Conservation (phyloP, 176 grass and related monocot species). For the Chrysopogon serrulatus region DNA sequence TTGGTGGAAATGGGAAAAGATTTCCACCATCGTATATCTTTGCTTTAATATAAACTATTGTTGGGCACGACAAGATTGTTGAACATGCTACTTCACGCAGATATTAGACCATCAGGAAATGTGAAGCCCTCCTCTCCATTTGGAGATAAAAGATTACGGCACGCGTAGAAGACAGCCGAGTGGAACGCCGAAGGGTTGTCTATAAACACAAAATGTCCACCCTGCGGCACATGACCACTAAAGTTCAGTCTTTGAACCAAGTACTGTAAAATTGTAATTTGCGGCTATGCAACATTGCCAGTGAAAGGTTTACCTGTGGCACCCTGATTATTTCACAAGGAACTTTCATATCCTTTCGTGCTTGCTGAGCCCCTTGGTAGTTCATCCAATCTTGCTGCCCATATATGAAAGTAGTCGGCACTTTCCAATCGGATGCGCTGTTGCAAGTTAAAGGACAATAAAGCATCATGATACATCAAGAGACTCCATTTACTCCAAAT, state of each 20-base stretch:
- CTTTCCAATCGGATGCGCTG: conserved; percentile 93
- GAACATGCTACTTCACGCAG: conserved; percentile 30
- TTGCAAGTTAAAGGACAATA: background rate
- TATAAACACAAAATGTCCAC: conserved; percentile 95
- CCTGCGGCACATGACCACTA: conserved; percentile 36
- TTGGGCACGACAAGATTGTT: background rate
- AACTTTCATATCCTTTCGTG: conserved; percentile 83
- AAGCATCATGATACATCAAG: background rate
- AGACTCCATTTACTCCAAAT: background rate
- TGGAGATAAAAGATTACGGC: conserved; percentile 60
- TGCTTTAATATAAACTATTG: background rate
- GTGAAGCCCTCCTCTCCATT: conserved; percentile 42
- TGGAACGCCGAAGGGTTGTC: conserved; percentile 90
- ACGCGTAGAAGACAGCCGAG: conserved; percentile 63
- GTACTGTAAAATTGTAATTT: background rate
- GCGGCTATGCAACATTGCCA: background rate
- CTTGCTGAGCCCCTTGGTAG: conserved; percentile 85
- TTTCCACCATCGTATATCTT: background rate
- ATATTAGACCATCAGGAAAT: conserved; percentile 57
- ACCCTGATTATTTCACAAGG: conserved; percentile 96
- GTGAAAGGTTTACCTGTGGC: conserved; percentile 56
- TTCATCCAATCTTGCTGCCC: conserved; percentile 95
- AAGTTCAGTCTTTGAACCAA: background rate
- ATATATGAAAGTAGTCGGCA: conserved; percentile 96
- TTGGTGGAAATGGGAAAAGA: background rate